Base-by-base conservation (phyloP, 192 early-diverging fungal genomes). In the Coemansia sp. region DNA sequence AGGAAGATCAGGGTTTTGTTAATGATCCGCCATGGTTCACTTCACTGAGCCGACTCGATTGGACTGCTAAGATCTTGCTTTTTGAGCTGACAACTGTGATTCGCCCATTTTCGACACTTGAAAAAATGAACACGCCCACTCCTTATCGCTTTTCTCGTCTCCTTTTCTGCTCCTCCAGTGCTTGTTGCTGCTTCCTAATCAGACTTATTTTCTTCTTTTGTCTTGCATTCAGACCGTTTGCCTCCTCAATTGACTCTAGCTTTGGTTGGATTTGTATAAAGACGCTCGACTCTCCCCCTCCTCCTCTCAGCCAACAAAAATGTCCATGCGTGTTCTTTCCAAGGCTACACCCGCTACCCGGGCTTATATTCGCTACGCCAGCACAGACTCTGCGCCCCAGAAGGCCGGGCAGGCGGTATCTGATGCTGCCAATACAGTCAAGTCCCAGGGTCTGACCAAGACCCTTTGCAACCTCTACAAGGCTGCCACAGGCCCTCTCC, bases 291-390 rank as follows among this genome's bases (percentile, higher is more conserved):
- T 54, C 29, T 31, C 23, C 1, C n/a, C n/a, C n/a, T n/a, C n/a
- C n/a, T n/a, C n/a, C n/a, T n/a, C n/a, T n/a, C 6, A 52, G 28
- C 15, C 34, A 9, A 44, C 9, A 34, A 64, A 14, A 57, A 79
- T 79, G 77, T 73, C 77, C 20, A 70, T 70, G 72, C 77, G 77
- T 38, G 68, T 64, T 64, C 54, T 79, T 20, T 67, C 71, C 34
- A 79, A 73, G 72, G 42, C 72, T 34, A 50, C 67, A 22, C 77
- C 77, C 2, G 72, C 59, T 22, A 56, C 77, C 15, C 77, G 77
- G 60, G 71, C 72, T 6, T 74, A 73, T 65, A 70, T 74, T 70
- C 77, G 77, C 63, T 74, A 74, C 52, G 77, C 77, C 57, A 74
- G 63, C 77, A 74, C 77, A 25, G 77, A 79, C 67, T 73, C 77